phyloP scores from a whole-genome alignment of 371 early-diverging fungal genomes.

The Thermomucor indicae-seudaticae region DNA sequence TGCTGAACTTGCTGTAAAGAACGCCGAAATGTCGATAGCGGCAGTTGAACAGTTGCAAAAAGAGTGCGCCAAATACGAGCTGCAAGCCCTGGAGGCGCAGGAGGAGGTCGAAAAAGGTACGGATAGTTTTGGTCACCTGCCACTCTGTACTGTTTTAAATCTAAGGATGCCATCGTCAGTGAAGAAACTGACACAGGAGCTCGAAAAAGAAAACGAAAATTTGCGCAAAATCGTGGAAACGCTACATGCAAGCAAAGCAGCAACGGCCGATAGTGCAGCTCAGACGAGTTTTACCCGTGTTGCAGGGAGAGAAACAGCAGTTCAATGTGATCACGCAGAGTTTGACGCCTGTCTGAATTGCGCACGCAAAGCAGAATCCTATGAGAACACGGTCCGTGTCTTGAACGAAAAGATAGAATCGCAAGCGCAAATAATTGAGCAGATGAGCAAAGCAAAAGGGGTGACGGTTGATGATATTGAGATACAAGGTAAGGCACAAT shows the following conservation, averaged over 20 bases:
- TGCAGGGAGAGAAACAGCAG: neutral
- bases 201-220: neutral
- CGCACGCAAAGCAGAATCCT: neutral
- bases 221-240: neutral
- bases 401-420: neutral
- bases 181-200: too few relatives aligned
- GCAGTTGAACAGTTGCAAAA: neutral
- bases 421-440: neutral
- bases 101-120: neutral
- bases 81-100: neutral
- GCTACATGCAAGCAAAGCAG: neutral
- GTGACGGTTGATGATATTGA: neutral
- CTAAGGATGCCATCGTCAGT: too few relatives aligned
- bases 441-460: neutral
- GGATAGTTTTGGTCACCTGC: neutral
- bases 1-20: too few relatives aligned
- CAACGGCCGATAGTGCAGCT: neutral
- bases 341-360: neutral
- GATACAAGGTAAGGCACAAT: too few relatives aligned
- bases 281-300: neutral
- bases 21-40: too few relatives aligned
- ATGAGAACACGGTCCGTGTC: too few relatives aligned
- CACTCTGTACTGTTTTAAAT: neutral
- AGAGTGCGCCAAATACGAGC: neutral
- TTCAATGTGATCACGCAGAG: neutral